Evolutionary conservation across 1,139 yeast genomes (phyloP), one percentile per base, ranked within the genome.

Genomic region (Geotrichum cucujoidarum): DNA sequence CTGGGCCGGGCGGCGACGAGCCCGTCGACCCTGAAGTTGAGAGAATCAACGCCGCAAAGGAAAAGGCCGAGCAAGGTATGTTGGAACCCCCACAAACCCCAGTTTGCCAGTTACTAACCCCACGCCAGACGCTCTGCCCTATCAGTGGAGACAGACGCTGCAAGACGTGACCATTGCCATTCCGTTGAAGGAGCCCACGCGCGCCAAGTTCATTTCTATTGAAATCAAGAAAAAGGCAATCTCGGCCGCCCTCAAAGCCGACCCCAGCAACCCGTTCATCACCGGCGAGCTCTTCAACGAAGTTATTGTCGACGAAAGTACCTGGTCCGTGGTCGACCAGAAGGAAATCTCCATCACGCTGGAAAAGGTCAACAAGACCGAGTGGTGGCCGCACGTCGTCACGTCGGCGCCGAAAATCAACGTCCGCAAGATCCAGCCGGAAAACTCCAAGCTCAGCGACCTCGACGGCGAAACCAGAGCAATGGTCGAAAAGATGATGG

Each of bases 341-440:
- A 57, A 57, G 33, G 73, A 67, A 52, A 58, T 72, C 27, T 57
- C 60, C 11, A 55, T 72, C 22, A 65, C 67, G 2, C 59, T 72
- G 21, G 73, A 71, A 38, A 72, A 72, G 53, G 53, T 53, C 46
- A 68, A 67, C 50, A 55, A 63, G 44, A 60, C 64, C 38, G 71
- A 68, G 51, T 72, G 76, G 76, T 71, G 75, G 75, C 75, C 75
- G 11, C 73, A 68, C 53, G 72, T 72, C 4, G 66, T 73, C 7
- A 63, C 63, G 2, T 50, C 64, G 4, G 76, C 72, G 41, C 74
- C 74, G 17, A 65, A 68, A 52, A 69, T 72, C 44, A 75, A 72
- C 52, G 68, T 69, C 11, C 57, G 66, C 17, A 60, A 67, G 53
- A 64, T 72, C 41, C 63, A 63, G 57, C 76, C 76, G 2, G 76